Conservation (phyloP, 495 filamentous ascomycete genomes). For the Aspergillus bertholletiae region DNA sequence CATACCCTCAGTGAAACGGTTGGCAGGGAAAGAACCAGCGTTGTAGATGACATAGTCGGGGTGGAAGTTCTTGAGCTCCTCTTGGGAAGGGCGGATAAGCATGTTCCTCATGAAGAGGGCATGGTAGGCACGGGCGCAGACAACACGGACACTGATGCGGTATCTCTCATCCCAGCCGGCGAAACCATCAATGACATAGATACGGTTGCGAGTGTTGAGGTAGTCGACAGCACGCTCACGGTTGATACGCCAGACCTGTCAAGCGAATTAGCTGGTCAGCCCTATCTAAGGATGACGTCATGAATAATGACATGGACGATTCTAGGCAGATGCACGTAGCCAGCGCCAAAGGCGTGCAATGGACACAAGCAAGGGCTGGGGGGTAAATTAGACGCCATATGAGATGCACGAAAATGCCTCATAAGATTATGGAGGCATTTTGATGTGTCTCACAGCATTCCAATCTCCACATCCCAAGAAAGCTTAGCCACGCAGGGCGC, state of each 20-base stretch:
- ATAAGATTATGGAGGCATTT: slow-evolving; percentile 18
- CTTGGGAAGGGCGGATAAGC: slow-evolving; percentile 88
- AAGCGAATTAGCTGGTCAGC: slow-evolving; percentile 18
- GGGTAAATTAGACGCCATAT: slow-evolving; percentile 6
- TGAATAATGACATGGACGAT: slow-evolving; percentile 23
- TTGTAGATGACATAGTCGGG: slow-evolving; percentile 99
- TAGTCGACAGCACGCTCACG: slow-evolving; percentile 98
- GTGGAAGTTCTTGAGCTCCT: slow-evolving; percentile 95
- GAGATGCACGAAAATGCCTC: slow-evolving; percentile 19
- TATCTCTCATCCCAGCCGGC: slow-evolving; percentile 99
- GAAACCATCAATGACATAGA: slow-evolving; percentile 97
- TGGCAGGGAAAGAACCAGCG: slow-evolving; percentile 96
- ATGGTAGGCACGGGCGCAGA: slow-evolving; percentile 98
- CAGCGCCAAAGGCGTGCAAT: background rate
- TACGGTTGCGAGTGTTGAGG: slow-evolving; percentile 96
- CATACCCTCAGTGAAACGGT: slow-evolving; percentile 97
- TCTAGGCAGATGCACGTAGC: slow-evolving; percentile 4
- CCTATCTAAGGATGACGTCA: slow-evolving; percentile 36
- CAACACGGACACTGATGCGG: slow-evolving; percentile 93
- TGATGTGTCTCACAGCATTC: background rate
- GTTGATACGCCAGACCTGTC: slow-evolving; percentile 98
- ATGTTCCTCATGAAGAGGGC: slow-evolving; percentile 99
- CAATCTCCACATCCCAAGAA: slow-evolving; percentile 14
- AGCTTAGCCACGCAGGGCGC: slow-evolving; percentile 33
- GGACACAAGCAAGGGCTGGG: background rate